phyloP scores from a whole-genome alignment of 371 early-diverging fungal genomes.

The Actinomortierella ambigua region DNA sequence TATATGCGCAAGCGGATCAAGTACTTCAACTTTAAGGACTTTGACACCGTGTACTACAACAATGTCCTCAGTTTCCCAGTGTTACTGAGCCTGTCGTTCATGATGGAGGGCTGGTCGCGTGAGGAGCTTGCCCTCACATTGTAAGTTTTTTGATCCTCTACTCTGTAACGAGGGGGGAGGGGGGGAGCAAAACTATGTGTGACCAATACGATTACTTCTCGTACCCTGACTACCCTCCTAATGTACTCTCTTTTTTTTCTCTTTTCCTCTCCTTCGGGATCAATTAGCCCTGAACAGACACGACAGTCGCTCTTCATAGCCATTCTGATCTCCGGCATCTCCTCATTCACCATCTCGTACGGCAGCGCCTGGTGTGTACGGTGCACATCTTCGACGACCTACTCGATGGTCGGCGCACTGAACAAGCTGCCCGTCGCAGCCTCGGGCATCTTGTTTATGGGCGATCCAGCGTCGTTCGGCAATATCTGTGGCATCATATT shows the following conservation, averaged over 20 bases:
- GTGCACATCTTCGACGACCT: slow-evolving; percentile 95
- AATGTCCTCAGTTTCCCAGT: slow-evolving; percentile 91
- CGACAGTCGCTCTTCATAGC: slow-evolving; percentile 64
- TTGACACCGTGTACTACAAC: slow-evolving; percentile 97
- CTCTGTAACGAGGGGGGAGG: too few species aligned
- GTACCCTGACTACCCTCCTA: too few species aligned
- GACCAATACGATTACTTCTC: too few species aligned
- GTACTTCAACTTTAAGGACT: slow-evolving; percentile 86
- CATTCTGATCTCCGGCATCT: slow-evolving; percentile 85
- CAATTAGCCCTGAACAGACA: slow-evolving; percentile 55
- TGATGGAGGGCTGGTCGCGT: slow-evolving; percentile 78
- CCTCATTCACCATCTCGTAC: slow-evolving; percentile 93
- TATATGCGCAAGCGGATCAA: slow-evolving; percentile 90
- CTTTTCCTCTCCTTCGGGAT: too few species aligned
- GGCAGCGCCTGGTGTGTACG: slow-evolving; percentile 96
- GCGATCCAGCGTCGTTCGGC: slow-evolving; percentile 82
- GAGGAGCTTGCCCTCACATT: slow-evolving; percentile 57
- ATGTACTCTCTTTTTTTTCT: too few species aligned
- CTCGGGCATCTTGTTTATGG: slow-evolving; percentile 94
- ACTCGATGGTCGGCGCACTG: slow-evolving; percentile 98
- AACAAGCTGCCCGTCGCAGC: slow-evolving; percentile 98
- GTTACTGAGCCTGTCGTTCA: slow-evolving; percentile 73
- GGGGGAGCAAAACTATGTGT: too few species aligned
- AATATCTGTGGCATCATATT: slow-evolving; percentile 83
- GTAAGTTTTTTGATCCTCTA: too few species aligned